These are phyloP conservation scores for Plantago major DNA, from an alignment of 257 asterid genomes.

Conservation along the genomic window DNA sequence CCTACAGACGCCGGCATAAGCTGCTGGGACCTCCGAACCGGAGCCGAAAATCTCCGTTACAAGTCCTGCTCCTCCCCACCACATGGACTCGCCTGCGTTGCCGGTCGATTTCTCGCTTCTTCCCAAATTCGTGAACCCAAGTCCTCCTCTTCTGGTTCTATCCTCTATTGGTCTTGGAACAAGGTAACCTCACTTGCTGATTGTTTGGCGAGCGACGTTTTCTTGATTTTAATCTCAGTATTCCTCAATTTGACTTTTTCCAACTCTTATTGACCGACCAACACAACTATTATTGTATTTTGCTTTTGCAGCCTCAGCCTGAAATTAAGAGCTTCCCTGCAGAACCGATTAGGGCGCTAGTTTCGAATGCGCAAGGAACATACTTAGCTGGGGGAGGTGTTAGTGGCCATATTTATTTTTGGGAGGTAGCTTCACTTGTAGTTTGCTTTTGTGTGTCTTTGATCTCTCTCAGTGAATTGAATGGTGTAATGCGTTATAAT, in stretches of 20 bases:
- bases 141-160: conserved; percentile 57
- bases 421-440: conserved; percentile 63
- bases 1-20: conserved; percentile 82
- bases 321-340: conserved; percentile 84
- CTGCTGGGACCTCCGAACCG: conserved; percentile 85
- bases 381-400: conserved; percentile 80
- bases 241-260: neutral
- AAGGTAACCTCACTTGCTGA: conserved; percentile 47
- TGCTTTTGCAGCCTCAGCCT: conserved; percentile 62
- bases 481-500: neutral
- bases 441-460: conserved; percentile 4
- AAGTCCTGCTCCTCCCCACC: conserved; percentile 72
- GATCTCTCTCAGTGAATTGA: neutral
- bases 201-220: no score
- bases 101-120: conserved; percentile 71
- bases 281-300: conserved; percentile 8
- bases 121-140: conserved; percentile 74
- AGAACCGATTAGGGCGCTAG: conserved; percentile 64
- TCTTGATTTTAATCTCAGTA: neutral
- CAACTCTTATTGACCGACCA: no score
- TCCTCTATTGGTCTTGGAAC: conserved; percentile 86
- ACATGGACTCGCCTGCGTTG: conserved; percentile 65
- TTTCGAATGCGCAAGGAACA: conserved; percentile 64
- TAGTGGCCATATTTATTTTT: conserved; percentile 72
- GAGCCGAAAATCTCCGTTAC: conserved; percentile 61